Conservation (phyloP, 164 flowering plant species). For the Macadamia integrifolia region DNA sequence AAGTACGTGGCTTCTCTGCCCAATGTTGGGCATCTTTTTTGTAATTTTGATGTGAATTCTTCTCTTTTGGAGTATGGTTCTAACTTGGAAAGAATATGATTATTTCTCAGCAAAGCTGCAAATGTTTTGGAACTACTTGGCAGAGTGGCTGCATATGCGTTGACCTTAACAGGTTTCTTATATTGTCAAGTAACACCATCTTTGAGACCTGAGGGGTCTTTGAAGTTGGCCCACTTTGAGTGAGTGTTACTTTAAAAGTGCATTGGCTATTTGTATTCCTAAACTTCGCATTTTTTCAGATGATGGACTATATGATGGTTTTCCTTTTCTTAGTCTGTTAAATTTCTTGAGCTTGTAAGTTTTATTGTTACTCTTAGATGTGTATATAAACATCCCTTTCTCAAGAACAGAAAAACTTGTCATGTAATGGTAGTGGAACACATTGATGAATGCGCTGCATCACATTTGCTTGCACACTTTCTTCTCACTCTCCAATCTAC, state of each 20-base stretch:
- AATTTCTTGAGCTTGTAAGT: too few relatives aligned
- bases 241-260: slow-evolving; percentile 28
- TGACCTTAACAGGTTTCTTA: slow-evolving; percentile 73
- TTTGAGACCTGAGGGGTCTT: slow-evolving; percentile 25
- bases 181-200: slow-evolving; percentile 48
- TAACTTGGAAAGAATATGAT: slow-evolving; percentile 2
- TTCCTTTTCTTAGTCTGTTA: too few relatives aligned
- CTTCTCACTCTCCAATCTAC: too few relatives aligned
- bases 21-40: neutral
- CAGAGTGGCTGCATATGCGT: slow-evolving; percentile 59
- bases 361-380: neutral
- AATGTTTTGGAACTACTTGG: slow-evolving; percentile 59
- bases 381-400: neutral
- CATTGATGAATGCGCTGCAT: too few relatives aligned
- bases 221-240: slow-evolving; percentile 32
- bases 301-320: too few relatives aligned
- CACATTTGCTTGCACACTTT: too few relatives aligned
- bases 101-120: slow-evolving; percentile 53
- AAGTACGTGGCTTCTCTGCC: slow-evolving; percentile 36
- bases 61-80: neutral
- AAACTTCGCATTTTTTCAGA: too few relatives aligned
- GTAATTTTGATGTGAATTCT: neutral
- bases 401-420: too few relatives aligned
- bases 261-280: neutral
- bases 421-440: too few relatives aligned